These are phyloP conservation scores for Calycina marina DNA, from an alignment of 2,329 filamentous ascomycete genomes.

Conservation along the genomic window DNA sequence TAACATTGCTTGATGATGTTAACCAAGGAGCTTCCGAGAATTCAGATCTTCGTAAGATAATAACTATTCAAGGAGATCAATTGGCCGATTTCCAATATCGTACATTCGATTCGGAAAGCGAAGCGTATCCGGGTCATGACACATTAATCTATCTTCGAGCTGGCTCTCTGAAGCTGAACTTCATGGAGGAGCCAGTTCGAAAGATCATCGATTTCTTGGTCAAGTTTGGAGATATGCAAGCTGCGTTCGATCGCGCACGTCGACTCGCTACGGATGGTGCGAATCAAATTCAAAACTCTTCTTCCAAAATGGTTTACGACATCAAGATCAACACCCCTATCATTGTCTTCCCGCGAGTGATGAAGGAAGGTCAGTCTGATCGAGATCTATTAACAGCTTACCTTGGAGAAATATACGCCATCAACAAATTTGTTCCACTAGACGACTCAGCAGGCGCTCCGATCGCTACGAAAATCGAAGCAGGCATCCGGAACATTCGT, in stretches of 20 bases:
- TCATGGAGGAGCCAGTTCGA: slow-evolving; percentile 90
- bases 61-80: slow-evolving; percentile 91
- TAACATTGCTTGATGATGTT: slow-evolving; percentile 84
- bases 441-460: slow-evolving; percentile 61
- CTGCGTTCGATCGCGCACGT: slow-evolving; percentile 91
- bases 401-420: slow-evolving; percentile 91
- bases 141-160: slow-evolving; percentile 81
- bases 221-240: slow-evolving; percentile 99
- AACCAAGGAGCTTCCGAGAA: slow-evolving; percentile 75
- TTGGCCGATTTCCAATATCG: slow-evolving; percentile 96
- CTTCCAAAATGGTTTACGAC: slow-evolving; percentile 85
- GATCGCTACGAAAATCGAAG: slow-evolving; percentile 76
- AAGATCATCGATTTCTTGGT: slow-evolving; percentile 97
- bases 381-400: slow-evolving; percentile 84
- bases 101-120: slow-evolving; percentile 68
- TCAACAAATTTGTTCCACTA: slow-evolving; percentile 79
- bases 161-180: slow-evolving; percentile 93
- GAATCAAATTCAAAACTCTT: slow-evolving; percentile 80
- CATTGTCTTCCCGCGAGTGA: slow-evolving; percentile 75
- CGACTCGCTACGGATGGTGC: slow-evolving; percentile 91
- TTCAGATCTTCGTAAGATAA: slow-evolving; percentile 69
- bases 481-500: slow-evolving; percentile 82
- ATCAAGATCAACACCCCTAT: slow-evolving; percentile 90
- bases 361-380: slow-evolving; percentile 52
- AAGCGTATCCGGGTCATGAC: slow-evolving; percentile 84